A percentile compares a stretch with the other conserved stretches of the same genome.
phyloP scores from a whole-genome alignment of 2,329 filamentous ascomycete species.

The Ophidiomyces ophidiicola region DNA sequence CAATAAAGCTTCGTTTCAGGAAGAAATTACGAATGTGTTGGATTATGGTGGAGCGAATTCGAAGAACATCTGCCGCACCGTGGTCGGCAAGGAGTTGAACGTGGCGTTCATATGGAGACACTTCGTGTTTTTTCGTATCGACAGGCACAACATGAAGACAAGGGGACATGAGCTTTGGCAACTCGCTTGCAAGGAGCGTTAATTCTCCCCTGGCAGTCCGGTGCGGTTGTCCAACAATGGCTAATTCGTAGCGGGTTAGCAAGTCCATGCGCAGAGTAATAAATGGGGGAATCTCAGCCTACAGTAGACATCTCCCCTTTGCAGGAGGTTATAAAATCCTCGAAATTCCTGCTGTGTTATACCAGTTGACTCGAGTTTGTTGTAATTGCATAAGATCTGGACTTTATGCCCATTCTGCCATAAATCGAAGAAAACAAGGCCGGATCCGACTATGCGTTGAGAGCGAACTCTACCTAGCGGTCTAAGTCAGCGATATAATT shows the following conservation, averaged over 20 bases:
- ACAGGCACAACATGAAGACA: slow-evolving; percentile 68
- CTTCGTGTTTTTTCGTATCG: slow-evolving; percentile 57
- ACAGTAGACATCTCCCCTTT: slow-evolving; percentile 76
- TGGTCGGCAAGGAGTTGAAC: slow-evolving; percentile 73
- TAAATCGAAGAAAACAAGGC: slow-evolving; percentile 75
- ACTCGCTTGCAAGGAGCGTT: slow-evolving; percentile 53
- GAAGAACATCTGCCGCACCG: slow-evolving; percentile 54
- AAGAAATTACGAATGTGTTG: slow-evolving; percentile 64
- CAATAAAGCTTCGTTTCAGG: slow-evolving; percentile 58
- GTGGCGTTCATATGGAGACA: slow-evolving; percentile 64
- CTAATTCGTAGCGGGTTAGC: slow-evolving; percentile 28
- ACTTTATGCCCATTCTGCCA: slow-evolving; percentile 58
- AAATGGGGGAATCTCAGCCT: slow-evolving; percentile 36
- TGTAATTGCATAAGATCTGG: slow-evolving; percentile 64
- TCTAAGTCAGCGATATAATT: slow-evolving; percentile 36
- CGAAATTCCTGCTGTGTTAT: slow-evolving; percentile 40
- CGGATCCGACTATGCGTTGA: slow-evolving; percentile 58
- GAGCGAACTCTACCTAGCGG: slow-evolving; percentile 59
- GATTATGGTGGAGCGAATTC: slow-evolving; percentile 62
- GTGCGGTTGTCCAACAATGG: slow-evolving; percentile 57
- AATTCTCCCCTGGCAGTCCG: slow-evolving; percentile 62
- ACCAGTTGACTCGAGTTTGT: slow-evolving; percentile 28
- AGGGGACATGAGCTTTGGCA: slow-evolving; percentile 64
- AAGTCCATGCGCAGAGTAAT: slow-evolving; percentile 6
- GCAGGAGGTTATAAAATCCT: slow-evolving; percentile 52